Evolutionary conservation across 805 yeast genomes (phyloP).

Genomic region (Yamadazyma kitorensis): DNA sequence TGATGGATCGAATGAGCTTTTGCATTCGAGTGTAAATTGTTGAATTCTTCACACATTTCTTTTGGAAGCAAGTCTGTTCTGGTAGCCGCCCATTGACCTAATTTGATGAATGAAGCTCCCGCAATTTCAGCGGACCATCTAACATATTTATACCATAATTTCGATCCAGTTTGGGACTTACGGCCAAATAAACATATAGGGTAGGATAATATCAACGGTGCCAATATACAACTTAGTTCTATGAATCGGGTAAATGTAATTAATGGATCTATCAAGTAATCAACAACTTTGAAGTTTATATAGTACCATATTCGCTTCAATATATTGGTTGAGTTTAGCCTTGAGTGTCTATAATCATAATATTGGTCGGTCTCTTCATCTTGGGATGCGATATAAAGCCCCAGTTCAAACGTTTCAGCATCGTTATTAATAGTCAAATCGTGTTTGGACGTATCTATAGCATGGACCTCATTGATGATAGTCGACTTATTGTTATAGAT

Average conservation of each 20-base stretch:
- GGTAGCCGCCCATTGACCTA: slow-evolving; percentile 99
- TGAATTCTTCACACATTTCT: slow-evolving; percentile 73
- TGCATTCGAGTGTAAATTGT: slow-evolving; percentile 79
- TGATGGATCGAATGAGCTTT: slow-evolving; percentile 62
- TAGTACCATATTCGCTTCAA: slow-evolving; percentile 31
- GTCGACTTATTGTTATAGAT: slow-evolving; percentile 10
- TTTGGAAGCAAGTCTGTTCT: slow-evolving; percentile 88
- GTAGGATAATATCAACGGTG: slow-evolving; percentile 64
- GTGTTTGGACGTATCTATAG: slow-evolving; percentile 32
- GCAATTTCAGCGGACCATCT: slow-evolving; percentile 73
- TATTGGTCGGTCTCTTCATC: slow-evolving; percentile 46
- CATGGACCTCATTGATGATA: slow-evolving; percentile 27
- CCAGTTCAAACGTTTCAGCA: slow-evolving; percentile 70
- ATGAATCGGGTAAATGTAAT: slow-evolving; percentile 66
- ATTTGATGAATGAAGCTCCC: slow-evolving; percentile 87
- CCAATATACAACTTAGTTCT: slow-evolving; percentile 61
- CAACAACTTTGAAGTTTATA: slow-evolving; percentile 45
- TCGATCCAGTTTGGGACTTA: slow-evolving; percentile 50
- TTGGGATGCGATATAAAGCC: slow-evolving; percentile 59
- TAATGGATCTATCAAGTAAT: slow-evolving; percentile 66
- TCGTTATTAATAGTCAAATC: slow-evolving; percentile 41
- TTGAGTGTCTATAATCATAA: slow-evolving; percentile 27
- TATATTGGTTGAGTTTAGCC: slow-evolving; percentile 18
- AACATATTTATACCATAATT: slow-evolving; percentile 67
- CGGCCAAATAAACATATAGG: slow-evolving; percentile 66